Conservation (phyloP, 2,329 filamentous ascomycete species). For the Cercospora zeae-maydis region DNA sequence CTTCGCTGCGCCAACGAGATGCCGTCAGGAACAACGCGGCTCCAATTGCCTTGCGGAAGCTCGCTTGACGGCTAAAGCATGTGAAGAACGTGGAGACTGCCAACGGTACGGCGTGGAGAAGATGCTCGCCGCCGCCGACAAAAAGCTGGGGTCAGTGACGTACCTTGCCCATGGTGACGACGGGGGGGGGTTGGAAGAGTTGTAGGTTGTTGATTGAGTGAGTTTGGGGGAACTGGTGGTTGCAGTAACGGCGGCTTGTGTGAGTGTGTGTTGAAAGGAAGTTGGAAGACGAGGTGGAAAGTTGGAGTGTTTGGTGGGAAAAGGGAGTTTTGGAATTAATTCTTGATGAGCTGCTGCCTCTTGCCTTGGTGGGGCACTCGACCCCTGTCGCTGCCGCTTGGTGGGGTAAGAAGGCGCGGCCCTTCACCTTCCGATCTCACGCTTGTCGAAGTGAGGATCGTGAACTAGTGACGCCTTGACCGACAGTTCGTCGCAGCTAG, state of each 20-base stretch:
- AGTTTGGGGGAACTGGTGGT: neutral
- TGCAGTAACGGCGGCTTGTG: neutral
- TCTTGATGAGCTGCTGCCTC: conserved; percentile 1
- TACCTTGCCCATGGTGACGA: conserved; percentile 13
- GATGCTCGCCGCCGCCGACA: neutral
- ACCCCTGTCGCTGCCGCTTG: neutral
- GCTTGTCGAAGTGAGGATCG: neutral
- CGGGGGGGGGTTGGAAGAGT: conserved; percentile 6
- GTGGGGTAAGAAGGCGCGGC: conserved; percentile 9
- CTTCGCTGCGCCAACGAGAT: neutral
- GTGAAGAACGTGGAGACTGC: neutral
- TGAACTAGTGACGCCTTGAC: conserved; percentile 1
- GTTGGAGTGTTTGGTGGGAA: neutral
- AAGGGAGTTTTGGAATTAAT: conserved; percentile 1
- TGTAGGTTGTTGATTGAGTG: neutral
- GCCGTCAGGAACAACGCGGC: neutral
- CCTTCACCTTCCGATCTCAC: neutral
- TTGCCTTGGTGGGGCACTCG: neutral
- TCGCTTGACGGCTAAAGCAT: neutral
- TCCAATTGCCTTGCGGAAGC: neutral
- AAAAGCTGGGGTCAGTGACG: conserved; percentile 5
- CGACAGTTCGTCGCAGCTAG: conserved; percentile 4
- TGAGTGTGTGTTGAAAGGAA: neutral
- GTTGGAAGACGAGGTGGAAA: neutral
- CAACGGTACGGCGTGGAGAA: conserved; percentile 7